Base-by-base conservation (phyloP, 177 flowering plant genomes). In the Vitis hybrid region DNA sequence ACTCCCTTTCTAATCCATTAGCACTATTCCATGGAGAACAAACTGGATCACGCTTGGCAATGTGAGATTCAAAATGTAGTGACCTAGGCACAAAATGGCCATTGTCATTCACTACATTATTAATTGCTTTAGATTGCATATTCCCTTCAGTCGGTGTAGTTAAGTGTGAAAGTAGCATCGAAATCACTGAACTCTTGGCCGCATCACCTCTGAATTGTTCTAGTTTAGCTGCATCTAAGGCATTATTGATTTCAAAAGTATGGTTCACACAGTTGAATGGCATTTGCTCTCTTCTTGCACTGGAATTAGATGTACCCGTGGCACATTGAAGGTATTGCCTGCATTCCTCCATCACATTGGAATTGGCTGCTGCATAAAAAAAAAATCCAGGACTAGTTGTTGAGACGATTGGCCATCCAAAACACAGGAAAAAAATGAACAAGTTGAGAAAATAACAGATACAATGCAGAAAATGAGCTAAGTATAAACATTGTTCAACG, bases 141-240 rank as follows among this genome's bases (percentile, higher is more conserved):
- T 14, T 65, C 18, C 69, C 72, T 72, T 73, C 83, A 22, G 75
- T 61, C 49, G 62, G 52, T 63, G 59, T 26, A 55, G 64, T 73
- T 2, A 60, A 55, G 33, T 72, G 74, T 14, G 82, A 39, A 60
- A 75, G 70, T 68, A 62, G 66, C 70, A 49, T 58, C 1, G 80
- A 79, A 60, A 73, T 65, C 21, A 60, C 75, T n/a, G 85, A 79
- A 72, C 64, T 69, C 74, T 66, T 81, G 52, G 68, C 66, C 3
- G 52, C 59, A 66, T 76, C 69, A 61, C 67, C 77, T 53, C 68
- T 76, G 11, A 61, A 39, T 33, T 56, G 69, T 48, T 72, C 78
- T 10, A 65, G 26, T 65, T 72, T 77, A 26, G 60, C 56, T 39
- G 71, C 60, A 52, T 77, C 82, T 12, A 62, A 14, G 16, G 61